Percentiles rank a stretch among this genome's conserved stretches.
Conservation (phyloP, 345 rosid species). For the Rubroshorea leprosula region DNA sequence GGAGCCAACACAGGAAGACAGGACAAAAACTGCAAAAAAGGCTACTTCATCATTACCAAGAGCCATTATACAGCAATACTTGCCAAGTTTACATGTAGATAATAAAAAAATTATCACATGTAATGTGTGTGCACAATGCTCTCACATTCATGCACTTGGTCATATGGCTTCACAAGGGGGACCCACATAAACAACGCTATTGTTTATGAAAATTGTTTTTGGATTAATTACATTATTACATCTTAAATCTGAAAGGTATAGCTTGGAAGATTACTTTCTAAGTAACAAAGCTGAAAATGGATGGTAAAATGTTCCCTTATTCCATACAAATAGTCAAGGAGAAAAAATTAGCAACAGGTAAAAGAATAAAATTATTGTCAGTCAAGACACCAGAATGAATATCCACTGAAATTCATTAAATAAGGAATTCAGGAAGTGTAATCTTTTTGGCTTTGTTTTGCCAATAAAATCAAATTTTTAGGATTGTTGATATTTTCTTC, state of each 20-base stretch:
- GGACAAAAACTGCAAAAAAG: slow-evolving; percentile 7
- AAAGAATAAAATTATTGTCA: not conserved
- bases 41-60: slow-evolving; percentile 8
- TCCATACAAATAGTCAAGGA: not conserved
- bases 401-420: too few relatives aligned
- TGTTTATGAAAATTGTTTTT: too few relatives aligned
- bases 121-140: slow-evolving; percentile 2
- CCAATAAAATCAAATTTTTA: too few relatives aligned
- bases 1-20: slow-evolving; percentile 6
- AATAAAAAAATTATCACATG: slow-evolving; percentile 10
- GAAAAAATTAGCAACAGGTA: not conserved
- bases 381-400: not conserved
- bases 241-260: too few relatives aligned
- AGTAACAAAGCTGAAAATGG: not conserved
- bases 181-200: not conserved
- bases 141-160: not conserved
- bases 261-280: not conserved
- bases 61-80: slow-evolving; percentile 1
- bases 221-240: too few relatives aligned
- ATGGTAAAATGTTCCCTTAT: not conserved
- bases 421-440: too few relatives aligned
- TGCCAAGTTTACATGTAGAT: slow-evolving; percentile 9
- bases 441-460: too few relatives aligned
- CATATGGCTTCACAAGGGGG: not conserved
- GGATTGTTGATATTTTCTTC: not conserved